A percentile compares a stretch with the other conserved stretches of the same genome.
These are phyloP conservation scores for Coemansia sp. DNA, from an alignment of 192 early-diverging fungal genomes.

Conservation along the genomic window DNA sequence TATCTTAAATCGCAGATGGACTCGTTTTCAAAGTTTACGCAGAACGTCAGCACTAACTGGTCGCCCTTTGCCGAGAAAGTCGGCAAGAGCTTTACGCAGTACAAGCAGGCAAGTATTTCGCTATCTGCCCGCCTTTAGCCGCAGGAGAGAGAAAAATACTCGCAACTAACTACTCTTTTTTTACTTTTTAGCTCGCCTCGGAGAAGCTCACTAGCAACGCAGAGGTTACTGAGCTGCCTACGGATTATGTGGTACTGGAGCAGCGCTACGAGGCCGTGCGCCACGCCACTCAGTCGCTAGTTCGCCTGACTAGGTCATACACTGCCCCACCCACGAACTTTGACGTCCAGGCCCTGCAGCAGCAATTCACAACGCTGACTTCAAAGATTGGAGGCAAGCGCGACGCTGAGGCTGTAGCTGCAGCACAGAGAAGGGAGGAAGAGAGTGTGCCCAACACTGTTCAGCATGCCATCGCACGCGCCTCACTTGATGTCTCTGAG, in stretches of 20 bases:
- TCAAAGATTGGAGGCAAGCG: constrained; percentile 48
- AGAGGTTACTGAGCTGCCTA: constrained; percentile 90
- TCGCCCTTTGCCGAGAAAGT: constrained; percentile 53
- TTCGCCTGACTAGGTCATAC: constrained; percentile 75
- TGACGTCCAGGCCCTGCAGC: constrained; percentile 66
- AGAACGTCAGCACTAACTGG: constrained; percentile 48
- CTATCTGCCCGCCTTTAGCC: not conserved
- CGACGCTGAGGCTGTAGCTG: constrained; percentile 56
- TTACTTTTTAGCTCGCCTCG: constrained; percentile 71
- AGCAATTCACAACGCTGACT: constrained; percentile 60
- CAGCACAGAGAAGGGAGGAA: constrained; percentile 39
- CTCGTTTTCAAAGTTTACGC: constrained; percentile 52
- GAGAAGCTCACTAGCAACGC: constrained; percentile 79
- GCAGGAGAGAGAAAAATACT: too few relatives aligned
- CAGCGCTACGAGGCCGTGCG: constrained; percentile 49
- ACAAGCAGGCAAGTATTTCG: constrained; percentile 42
- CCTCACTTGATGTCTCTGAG: constrained; percentile 66
- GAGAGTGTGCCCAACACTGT: constrained; percentile 58
- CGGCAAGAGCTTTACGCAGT: constrained; percentile 53
- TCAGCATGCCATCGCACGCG: constrained; percentile 74
- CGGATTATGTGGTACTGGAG: constrained; percentile 91
- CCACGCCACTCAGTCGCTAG: constrained; percentile 53
- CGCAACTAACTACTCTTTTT: not conserved
- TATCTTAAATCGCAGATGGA: constrained; percentile 35
- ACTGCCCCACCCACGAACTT: constrained; percentile 68